These are phyloP conservation scores for Dryadomyces quercus-mongolicae DNA, from an alignment of 2,329 filamentous ascomycete species.

Conservation along the genomic window DNA sequence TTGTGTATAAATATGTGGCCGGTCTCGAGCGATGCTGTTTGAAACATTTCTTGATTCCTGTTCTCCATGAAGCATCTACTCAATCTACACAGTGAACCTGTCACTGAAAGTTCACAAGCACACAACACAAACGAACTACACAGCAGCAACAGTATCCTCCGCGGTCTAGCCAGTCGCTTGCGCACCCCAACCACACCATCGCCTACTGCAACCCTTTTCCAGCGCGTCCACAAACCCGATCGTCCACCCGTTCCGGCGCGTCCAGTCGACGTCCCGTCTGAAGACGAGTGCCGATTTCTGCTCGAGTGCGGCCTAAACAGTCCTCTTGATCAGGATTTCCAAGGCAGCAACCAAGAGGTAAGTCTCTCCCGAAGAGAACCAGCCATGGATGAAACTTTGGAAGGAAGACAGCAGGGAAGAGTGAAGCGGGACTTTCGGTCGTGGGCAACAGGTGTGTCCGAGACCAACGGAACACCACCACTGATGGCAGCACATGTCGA, in stretches of 20 bases:
- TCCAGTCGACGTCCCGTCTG: conserved; percentile 14
- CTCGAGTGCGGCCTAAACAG: not conserved
- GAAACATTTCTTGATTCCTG: not conserved
- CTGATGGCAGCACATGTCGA: too few relatives aligned
- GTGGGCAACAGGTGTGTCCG: too few relatives aligned
- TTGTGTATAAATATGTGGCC: not conserved
- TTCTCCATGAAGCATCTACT: conserved; percentile 8
- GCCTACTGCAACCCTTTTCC: not conserved
- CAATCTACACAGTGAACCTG: conserved; percentile 6
- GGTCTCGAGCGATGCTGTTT: not conserved
- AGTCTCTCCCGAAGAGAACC: too few relatives aligned
- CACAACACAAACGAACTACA: not conserved
- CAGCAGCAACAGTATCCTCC: not conserved
- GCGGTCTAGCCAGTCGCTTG: not conserved
- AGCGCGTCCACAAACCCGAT: conserved; percentile 16
- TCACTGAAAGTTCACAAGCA: not conserved
- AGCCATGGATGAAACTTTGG: too few relatives aligned
- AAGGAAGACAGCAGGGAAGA: too few relatives aligned
- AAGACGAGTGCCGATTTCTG: conserved; percentile 16
- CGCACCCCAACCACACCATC: not conserved
- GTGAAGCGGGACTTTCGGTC: too few relatives aligned
- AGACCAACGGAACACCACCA: too few relatives aligned
- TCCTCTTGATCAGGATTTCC: not conserved
- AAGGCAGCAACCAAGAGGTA: not conserved
- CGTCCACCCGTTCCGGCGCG: conserved; percentile 11